These are phyloP conservation scores for Strobilomyces confusus DNA, from an alignment of 768 basidiomycete genomes.

Conservation along the genomic window DNA sequence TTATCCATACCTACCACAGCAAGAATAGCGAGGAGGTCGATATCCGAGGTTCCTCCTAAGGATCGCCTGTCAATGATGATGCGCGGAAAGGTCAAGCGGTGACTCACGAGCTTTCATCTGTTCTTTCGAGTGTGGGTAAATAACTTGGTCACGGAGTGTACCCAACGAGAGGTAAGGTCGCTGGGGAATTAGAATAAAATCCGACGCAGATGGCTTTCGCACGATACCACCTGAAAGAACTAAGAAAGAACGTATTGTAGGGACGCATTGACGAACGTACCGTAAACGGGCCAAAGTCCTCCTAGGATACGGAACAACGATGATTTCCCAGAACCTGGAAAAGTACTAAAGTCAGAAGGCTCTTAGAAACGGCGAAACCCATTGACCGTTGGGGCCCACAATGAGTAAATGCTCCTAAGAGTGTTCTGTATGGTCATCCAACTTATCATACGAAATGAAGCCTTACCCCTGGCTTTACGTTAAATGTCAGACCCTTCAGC, in stretches of 20 bases:
- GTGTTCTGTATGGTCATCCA: not conserved
- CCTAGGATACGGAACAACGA: conserved; percentile 95
- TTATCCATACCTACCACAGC: conserved; percentile 77
- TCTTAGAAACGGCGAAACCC: not conserved
- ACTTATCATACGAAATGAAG: not conserved
- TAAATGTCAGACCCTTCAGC: conserved; percentile 79
- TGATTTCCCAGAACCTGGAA: conserved; percentile 77
- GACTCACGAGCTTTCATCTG: conserved; percentile 76
- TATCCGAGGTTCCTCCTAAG: conserved; percentile 71
- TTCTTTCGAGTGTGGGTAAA: conserved; percentile 82
- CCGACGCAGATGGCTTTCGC: conserved; percentile 79
- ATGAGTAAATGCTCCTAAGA: conserved; percentile 83
- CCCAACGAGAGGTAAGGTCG: conserved; percentile 93
- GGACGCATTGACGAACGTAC: conserved; percentile 6
- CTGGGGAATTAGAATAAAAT: conserved; percentile 95
- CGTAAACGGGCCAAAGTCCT: conserved; percentile 88
- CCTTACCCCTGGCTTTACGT: conserved; percentile 77
- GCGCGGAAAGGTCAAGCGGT: not conserved
- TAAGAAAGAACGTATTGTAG: not conserved
- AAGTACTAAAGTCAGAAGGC: not conserved
- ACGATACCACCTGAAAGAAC: conserved; percentile 59
- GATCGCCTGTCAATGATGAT: conserved; percentile 4
- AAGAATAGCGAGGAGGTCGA: conserved; percentile 67
- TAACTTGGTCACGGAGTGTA: conserved; percentile 93
- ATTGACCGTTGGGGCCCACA: conserved; percentile 86